Percentiles rank a stretch among this genome's conserved stretches.
phyloP scores from a whole-genome alignment of 495 filamentous ascomycete genomes.

The Hypoxylon fragiforme region DNA sequence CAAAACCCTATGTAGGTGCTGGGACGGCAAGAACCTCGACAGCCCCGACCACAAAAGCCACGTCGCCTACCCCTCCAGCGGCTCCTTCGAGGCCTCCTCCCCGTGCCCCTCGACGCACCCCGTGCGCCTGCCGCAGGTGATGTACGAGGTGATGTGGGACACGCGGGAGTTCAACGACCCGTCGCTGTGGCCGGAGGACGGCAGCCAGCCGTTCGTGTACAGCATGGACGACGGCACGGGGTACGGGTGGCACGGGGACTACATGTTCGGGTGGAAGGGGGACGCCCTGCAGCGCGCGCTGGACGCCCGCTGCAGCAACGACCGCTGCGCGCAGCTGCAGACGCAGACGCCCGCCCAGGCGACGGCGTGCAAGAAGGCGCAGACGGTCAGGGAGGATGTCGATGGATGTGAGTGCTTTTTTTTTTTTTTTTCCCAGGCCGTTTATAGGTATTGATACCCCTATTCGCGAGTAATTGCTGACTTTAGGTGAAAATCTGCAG shows the following conservation, averaged over 20 bases:
- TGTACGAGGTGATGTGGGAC: slow-evolving; percentile 53
- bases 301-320: slow-evolving; percentile 43
- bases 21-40: slow-evolving; percentile 55
- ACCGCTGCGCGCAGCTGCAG: slow-evolving; percentile 34
- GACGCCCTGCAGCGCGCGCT: slow-evolving; percentile 47
- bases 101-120: slow-evolving; percentile 48
- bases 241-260: slow-evolving; percentile 49
- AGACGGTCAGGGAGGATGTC: slow-evolving; percentile 42
- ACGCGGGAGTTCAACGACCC: slow-evolving; percentile 45
- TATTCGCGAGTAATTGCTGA: slow-evolving; percentile 19
- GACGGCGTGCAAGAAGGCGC: slow-evolving; percentile 44
- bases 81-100: slow-evolving; percentile 36
- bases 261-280: slow-evolving; percentile 50
- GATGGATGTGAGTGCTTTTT: slow-evolving; percentile 42
- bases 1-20: slow-evolving; percentile 34
- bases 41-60: slow-evolving; percentile 53
- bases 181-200: slow-evolving; percentile 44
- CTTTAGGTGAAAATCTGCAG: slow-evolving; percentile 1
- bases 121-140: slow-evolving; percentile 43
- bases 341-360: slow-evolving; percentile 42
- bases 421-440: background rate
- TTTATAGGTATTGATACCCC: background rate
- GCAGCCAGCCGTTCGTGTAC: slow-evolving; percentile 41
- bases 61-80: slow-evolving; percentile 31
- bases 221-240: slow-evolving; percentile 39